Evolutionary conservation across 1,284 basidiomycete species (phyloP).

Genomic region (Heterobasidion parviporum): DNA sequence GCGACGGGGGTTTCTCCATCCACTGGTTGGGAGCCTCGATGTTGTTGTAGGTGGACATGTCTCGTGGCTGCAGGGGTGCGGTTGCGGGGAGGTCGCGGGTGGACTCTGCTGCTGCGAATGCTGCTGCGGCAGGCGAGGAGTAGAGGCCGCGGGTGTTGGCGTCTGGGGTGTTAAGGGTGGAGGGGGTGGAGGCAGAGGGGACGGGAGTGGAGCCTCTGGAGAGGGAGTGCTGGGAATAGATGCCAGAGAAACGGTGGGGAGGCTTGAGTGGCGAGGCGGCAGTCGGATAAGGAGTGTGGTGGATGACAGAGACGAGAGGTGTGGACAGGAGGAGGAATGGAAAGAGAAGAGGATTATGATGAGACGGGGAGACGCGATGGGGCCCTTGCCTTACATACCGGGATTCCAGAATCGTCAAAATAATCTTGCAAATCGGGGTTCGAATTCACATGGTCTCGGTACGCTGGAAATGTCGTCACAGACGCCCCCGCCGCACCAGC

Average conservation of each 20-base stretch:
- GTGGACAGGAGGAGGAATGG: not conserved
- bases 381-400: constrained; percentile 8
- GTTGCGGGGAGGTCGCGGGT: constrained; percentile 3
- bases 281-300: not conserved
- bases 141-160: constrained; percentile 14
- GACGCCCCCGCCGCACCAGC: not conserved
- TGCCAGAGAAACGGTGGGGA: constrained; percentile 24
- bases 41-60: constrained; percentile 15
- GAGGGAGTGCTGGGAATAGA: constrained; percentile 22
- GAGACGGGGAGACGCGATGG: not conserved
- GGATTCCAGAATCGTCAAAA: constrained; percentile 11
- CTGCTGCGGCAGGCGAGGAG: constrained; percentile 9
- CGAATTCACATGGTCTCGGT: not conserved
- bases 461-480: not conserved
- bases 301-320: not conserved
- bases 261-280: constrained; percentile 16
- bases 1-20: constrained; percentile 29
- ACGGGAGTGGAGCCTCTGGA: not conserved
- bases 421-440: constrained; percentile 14
- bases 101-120: constrained; percentile 7
- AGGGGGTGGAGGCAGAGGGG: constrained; percentile 5
- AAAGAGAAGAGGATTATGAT: not conserved
- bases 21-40: constrained; percentile 15
- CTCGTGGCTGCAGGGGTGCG: not conserved
- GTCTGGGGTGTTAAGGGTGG: constrained; percentile 13